These are phyloP conservation scores for Dothideomycetes sp. DNA, from an alignment of 2,329 filamentous ascomycete species.

Conservation along the genomic window DNA sequence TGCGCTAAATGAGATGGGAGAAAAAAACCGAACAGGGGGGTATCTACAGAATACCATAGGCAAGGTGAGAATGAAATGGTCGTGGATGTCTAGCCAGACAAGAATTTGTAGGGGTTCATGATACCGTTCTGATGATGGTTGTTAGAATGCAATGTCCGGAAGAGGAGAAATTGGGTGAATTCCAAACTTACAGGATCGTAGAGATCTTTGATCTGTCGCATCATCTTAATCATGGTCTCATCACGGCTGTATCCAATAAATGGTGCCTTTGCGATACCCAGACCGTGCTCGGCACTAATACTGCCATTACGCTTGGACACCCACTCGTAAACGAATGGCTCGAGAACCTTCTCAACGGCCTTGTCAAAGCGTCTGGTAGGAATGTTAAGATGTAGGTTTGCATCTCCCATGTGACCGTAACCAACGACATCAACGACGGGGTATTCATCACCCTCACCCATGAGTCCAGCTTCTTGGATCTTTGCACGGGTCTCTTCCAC, in stretches of 20 bases:
- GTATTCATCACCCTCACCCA: constrained; percentile 61
- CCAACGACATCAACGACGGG: constrained; percentile 87
- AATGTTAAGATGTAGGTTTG: constrained; percentile 90
- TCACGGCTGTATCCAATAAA: constrained; percentile 89
- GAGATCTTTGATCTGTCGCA: constrained; percentile 89
- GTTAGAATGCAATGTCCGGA: constrained; percentile 16
- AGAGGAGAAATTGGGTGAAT: constrained; percentile 15
- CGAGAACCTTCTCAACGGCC: constrained; percentile 73
- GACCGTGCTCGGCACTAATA: constrained; percentile 92
- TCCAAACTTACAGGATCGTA: constrained; percentile 75
- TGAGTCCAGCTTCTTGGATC: constrained; percentile 63
- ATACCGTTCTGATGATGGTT: constrained; percentile 67
- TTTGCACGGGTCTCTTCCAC: constrained; percentile 75
- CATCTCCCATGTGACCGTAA: constrained; percentile 97
- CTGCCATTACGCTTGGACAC: constrained; percentile 78
- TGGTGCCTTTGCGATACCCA: constrained; percentile 91
- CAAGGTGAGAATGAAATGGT: constrained; percentile 1
- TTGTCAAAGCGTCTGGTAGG: constrained; percentile 75
- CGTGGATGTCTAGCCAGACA: constrained; percentile 33
- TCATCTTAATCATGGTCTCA: constrained; percentile 76
- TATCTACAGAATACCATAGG: constrained; percentile 12
- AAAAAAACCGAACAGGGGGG: too few relatives aligned
- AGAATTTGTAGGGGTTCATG: constrained; percentile 99
- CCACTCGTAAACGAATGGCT: constrained; percentile 98
- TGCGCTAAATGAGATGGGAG: too few relatives aligned